Conservation (phyloP, 164 flowering plant species). For the Vitis riparia region DNA sequence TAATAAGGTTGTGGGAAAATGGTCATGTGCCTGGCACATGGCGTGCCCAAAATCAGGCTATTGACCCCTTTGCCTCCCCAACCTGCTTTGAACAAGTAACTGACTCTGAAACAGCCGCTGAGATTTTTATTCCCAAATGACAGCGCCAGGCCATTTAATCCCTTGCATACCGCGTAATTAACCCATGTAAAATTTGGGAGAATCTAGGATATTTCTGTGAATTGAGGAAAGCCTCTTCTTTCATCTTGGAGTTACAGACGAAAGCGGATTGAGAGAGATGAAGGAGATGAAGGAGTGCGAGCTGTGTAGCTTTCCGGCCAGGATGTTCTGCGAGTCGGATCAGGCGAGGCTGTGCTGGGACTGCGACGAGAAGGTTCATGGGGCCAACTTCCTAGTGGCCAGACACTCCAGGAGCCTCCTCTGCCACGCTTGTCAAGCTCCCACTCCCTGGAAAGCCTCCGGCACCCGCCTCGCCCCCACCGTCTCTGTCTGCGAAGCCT, state of each 20-base stretch:
- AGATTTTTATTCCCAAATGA: no score
- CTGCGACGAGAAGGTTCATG: constrained; percentile 79
- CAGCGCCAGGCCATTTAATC: no score
- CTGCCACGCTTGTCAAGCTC: constrained; percentile 58
- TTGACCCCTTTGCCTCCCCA: no score
- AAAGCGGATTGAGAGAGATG: neutral
- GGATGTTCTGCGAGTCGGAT: constrained; percentile 77
- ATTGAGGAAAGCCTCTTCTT: no score
- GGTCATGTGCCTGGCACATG: no score
- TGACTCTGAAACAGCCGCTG: no score
- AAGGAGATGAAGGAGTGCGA: constrained; percentile 56
- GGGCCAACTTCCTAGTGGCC: constrained; percentile 76
- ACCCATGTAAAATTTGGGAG: no score
- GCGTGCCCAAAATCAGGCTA: no score
- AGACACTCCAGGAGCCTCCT: constrained; percentile 55
- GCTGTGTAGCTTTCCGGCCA: constrained; percentile 50
- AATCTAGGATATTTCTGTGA: no score
- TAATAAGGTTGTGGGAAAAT: no score
- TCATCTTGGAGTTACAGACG: neutral
- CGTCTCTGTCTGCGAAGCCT: constrained; percentile 47
- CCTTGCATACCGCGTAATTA: no score
- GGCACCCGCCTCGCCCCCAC: constrained; percentile 55
- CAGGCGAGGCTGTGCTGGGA: constrained; percentile 72
- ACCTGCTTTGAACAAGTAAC: no score
- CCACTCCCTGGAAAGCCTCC: constrained; percentile 71